phyloP scores from a whole-genome alignment of 495 filamentous ascomycete genomes.

The Trichocladium antarcticum region DNA sequence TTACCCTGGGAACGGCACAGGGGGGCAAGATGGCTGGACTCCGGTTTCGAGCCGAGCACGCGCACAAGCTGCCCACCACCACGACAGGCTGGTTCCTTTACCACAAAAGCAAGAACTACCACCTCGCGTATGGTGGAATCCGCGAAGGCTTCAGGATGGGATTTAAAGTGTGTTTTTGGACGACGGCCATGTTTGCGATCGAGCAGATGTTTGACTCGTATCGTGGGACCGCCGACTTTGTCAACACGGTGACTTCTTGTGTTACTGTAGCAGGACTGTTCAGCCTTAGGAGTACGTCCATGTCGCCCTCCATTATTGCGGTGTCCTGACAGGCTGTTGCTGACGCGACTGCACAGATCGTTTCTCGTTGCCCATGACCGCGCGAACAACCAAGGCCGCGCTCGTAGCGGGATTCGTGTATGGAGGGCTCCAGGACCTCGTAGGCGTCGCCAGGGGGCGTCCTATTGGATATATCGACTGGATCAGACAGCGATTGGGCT shows the following conservation, averaged over 20 bases:
- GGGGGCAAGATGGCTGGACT: constrained; percentile 62
- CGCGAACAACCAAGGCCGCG: constrained; percentile 71
- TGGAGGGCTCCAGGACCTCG: constrained; percentile 62
- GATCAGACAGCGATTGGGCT: constrained; percentile 29
- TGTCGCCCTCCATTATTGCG: constrained; percentile 1
- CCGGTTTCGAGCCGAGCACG: constrained; percentile 83
- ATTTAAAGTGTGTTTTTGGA: constrained; percentile 53
- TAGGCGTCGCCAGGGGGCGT: constrained; percentile 48
- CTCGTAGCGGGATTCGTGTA: constrained; percentile 66
- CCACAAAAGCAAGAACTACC: constrained; percentile 95
- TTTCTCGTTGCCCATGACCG: constrained; percentile 70
- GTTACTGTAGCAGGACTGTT: constrained; percentile 74
- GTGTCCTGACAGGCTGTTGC: constrained; percentile 1
- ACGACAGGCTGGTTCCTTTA: constrained; percentile 90
- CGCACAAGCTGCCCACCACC: constrained; percentile 75
- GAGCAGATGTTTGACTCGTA: constrained; percentile 78
- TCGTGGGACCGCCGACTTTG: constrained; percentile 56
- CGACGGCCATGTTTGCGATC: constrained; percentile 55
- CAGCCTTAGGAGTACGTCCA: constrained; percentile 65
- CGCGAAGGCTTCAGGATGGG: constrained; percentile 70
- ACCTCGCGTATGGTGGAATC: constrained; percentile 58
- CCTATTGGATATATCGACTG: constrained; percentile 62
- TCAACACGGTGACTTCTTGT: constrained; percentile 68
- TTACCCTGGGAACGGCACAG: constrained; percentile 57
- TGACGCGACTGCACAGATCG: constrained; percentile 46